Evolutionary conservation across 495 filamentous ascomycete species (phyloP).

Genomic region (Penicillium samsonianum): DNA sequence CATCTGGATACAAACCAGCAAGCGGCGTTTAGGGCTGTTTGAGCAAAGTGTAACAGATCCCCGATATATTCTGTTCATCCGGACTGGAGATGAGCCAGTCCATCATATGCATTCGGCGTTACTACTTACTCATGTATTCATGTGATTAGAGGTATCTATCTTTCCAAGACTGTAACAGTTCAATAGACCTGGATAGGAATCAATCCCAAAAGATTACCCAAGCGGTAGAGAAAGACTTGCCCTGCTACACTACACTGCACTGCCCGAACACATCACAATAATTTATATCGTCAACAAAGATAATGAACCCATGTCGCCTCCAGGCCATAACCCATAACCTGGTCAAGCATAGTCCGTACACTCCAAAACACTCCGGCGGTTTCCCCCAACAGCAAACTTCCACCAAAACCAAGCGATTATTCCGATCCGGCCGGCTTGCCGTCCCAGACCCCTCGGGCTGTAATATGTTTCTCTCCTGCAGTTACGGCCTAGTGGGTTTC

Average conservation of each 20-base stretch:
- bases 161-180: constrained; percentile 2
- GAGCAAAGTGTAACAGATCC: not conserved
- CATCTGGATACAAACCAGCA: constrained; percentile 12
- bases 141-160: constrained; percentile 9
- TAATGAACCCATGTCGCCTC: too few relatives aligned
- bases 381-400: not conserved
- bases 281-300: too few relatives aligned
- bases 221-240: not conserved
- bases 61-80: not conserved
- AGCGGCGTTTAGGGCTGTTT: constrained; percentile 13
- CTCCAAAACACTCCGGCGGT: not conserved
- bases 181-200: not conserved
- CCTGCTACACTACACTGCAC: too few relatives aligned
- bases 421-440: constrained; percentile 16
- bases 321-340: too few relatives aligned
- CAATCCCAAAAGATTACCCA: not conserved
- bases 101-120: constrained; percentile 17
- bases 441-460: not conserved
- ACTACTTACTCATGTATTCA: not conserved
- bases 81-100: not conserved
- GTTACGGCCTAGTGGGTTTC: constrained; percentile 3
- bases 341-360: not conserved
- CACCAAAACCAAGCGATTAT: not conserved
- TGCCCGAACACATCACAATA: too few relatives aligned
- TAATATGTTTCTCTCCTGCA: not conserved